Base-by-base conservation (phyloP, 139 green algal genomes). In the Coelastrella sp. region DNA sequence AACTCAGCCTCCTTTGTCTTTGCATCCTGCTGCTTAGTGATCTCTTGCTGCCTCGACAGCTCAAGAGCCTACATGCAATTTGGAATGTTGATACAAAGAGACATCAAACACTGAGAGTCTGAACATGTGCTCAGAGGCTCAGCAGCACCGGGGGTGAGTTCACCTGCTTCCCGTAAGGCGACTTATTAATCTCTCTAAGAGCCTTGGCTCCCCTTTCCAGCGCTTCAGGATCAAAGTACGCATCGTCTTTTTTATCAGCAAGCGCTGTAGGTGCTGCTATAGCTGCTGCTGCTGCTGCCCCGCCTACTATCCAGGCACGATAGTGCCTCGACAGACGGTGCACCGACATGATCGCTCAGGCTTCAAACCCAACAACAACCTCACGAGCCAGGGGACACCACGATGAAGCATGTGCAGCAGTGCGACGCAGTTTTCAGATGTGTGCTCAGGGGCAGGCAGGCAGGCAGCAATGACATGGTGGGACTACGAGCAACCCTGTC, bases 191-290 rank as follows among this genome's bases (percentile, higher is more conserved):
- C 79, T 99, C 98, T 5, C 96, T 81, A 27, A 99, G 87, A 15
- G 97, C 98, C 87, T 98, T 98, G 2, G 98, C 98, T 40, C 96
- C 98, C 11, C 98, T 88, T 88, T 99, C 98, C 23, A 99, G 89
- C 21, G 96, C 96, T 83, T 99, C 98, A 8, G 98, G 97, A 86
- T 99, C 98, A 71, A 99, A 99, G 53, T 66, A 82, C 5, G 25
- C 11, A 21, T 79, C 48, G 53, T 79, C 80, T 30, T 79, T 80
- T 35, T 86, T 86, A 21, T 84, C 79, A 45, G 79, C 79, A 7
- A 77, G 43, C 17, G 79, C 79, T 45, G 62, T 53, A 41, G 41
- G 40, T 23, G 51, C 23, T 32, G 63, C n/a, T 34, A 62, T 7
- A 15, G 27, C 40, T 62, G 63, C 60, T 63, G 62, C 79, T 66